phyloP scores from a whole-genome alignment of 2,329 filamentous ascomycete species.

The Penicillium janthinellum region DNA sequence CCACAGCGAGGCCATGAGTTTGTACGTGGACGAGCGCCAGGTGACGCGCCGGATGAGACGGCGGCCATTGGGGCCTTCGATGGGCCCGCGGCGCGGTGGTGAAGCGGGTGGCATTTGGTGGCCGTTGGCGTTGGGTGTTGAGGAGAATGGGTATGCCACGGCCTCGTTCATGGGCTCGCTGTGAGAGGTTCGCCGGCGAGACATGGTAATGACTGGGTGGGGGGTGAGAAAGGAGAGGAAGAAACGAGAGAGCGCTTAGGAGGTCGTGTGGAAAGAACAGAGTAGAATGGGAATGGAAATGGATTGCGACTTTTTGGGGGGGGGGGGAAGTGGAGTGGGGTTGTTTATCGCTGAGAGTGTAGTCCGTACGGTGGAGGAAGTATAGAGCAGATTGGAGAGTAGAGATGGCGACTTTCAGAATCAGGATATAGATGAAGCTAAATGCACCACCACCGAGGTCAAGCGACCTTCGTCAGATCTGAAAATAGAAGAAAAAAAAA shows the following conservation, averaged over 20 bases:
- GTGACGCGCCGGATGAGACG: slow-evolving; percentile 44
- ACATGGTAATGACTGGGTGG: slow-evolving; percentile 30
- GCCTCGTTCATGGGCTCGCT: slow-evolving; percentile 41
- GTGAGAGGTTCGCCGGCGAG: slow-evolving; percentile 41
- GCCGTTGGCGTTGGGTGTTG: slow-evolving; percentile 17
- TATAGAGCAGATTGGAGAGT: neutral
- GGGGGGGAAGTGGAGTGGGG: neutral
- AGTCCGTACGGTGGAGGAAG: too few species aligned
- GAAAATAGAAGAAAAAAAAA: neutral
- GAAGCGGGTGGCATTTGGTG: slow-evolving; percentile 20
- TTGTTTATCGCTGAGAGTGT: neutral
- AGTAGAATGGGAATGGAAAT: neutral
- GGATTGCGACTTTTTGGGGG: neutral
- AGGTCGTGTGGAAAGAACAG: neutral
- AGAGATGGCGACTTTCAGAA: neutral
- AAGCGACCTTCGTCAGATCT: neutral
- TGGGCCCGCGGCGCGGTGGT: slow-evolving; percentile 37
- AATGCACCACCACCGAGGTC: neutral
- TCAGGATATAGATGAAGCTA: neutral
- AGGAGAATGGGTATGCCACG: slow-evolving; percentile 38
- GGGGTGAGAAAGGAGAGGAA: neutral
- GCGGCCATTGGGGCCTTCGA: slow-evolving; percentile 45
- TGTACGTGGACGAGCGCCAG: slow-evolving; percentile 47
- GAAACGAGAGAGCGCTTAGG: neutral
- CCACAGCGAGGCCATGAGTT: slow-evolving; percentile 45